These are phyloP conservation scores for Colletotrichum eleusines DNA, from an alignment of 2,329 filamentous ascomycete genomes.

Conservation along the genomic window DNA sequence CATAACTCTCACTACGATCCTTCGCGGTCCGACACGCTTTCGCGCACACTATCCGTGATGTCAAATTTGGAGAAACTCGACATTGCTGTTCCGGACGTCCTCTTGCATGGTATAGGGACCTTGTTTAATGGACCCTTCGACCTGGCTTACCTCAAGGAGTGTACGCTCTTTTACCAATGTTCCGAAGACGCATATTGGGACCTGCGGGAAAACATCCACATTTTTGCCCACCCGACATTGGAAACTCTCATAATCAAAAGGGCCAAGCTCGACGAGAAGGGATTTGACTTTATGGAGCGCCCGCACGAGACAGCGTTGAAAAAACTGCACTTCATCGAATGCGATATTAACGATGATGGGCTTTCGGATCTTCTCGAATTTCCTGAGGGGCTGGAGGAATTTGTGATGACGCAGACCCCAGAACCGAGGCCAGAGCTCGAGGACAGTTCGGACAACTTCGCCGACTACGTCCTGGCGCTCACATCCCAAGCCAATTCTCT, in stretches of 20 bases:
- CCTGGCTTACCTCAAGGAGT: slow-evolving; percentile 60
- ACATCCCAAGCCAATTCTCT: slow-evolving; percentile 56
- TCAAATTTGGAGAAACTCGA: slow-evolving; percentile 62
- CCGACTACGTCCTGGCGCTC: slow-evolving; percentile 61
- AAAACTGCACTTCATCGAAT: slow-evolving; percentile 60
- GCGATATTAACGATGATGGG: slow-evolving; percentile 61
- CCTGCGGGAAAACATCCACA: slow-evolving; percentile 64
- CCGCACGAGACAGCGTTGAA: slow-evolving; percentile 60
- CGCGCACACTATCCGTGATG: slow-evolving; percentile 62
- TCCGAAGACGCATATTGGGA: slow-evolving; percentile 61
- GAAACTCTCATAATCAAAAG: slow-evolving; percentile 58
- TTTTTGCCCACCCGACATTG: slow-evolving; percentile 63
- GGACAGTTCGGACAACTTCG: slow-evolving; percentile 60
- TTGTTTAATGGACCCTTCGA: slow-evolving; percentile 65
- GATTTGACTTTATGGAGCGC: slow-evolving; percentile 61
- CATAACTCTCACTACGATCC: slow-evolving; percentile 49
- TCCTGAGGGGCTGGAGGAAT: slow-evolving; percentile 58
- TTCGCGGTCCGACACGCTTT: slow-evolving; percentile 56
- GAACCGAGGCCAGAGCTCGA: slow-evolving; percentile 57
- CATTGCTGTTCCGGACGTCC: slow-evolving; percentile 57
- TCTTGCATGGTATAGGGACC: slow-evolving; percentile 61
- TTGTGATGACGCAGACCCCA: slow-evolving; percentile 60
- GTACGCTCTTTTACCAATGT: slow-evolving; percentile 61
- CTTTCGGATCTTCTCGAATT: slow-evolving; percentile 55
- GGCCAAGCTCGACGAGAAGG: slow-evolving; percentile 60